These are phyloP conservation scores for Cytospora leucostoma DNA, from an alignment of 2,329 filamentous ascomycete species.

Conservation along the genomic window DNA sequence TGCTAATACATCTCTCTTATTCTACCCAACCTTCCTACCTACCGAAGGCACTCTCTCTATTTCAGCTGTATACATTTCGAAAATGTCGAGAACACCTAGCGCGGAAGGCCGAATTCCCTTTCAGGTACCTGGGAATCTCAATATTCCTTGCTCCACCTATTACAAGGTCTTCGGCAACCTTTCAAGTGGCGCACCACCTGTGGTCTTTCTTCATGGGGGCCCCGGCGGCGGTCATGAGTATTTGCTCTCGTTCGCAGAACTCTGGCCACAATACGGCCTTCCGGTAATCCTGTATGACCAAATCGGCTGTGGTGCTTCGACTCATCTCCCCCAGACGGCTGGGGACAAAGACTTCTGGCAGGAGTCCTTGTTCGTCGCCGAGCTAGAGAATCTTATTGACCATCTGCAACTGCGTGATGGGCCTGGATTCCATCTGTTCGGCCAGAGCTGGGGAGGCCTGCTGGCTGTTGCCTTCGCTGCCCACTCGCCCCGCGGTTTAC, in stretches of 20 bases:
- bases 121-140: constrained; percentile 7
- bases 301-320: constrained; percentile 50
- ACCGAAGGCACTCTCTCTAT: constrained; percentile 9
- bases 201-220: constrained; percentile 41
- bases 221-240: constrained; percentile 48
- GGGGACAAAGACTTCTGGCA: constrained; percentile 32
- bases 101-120: constrained; percentile 20
- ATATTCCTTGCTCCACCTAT: constrained; percentile 14
- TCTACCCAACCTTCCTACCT: not conserved
- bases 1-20: too few species aligned
- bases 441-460: constrained; percentile 19
- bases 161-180: constrained; percentile 22
- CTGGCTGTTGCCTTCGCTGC: constrained; percentile 14
- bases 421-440: constrained; percentile 26
- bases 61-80: constrained; percentile 13
- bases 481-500: constrained; percentile 28
- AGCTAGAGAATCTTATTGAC: constrained; percentile 33
- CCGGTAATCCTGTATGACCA: constrained; percentile 57
- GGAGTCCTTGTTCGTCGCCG: constrained; percentile 30
- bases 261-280: constrained; percentile 31
- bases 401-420: constrained; percentile 28
- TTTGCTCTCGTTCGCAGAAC: constrained; percentile 31
- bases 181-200: constrained; percentile 8
- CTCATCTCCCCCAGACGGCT: constrained; percentile 46
- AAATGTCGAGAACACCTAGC: constrained; percentile 18